These are phyloP conservation scores for Larix kaempferi DNA, from an alignment of 75 land plant genomes.

Conservation along the genomic window DNA sequence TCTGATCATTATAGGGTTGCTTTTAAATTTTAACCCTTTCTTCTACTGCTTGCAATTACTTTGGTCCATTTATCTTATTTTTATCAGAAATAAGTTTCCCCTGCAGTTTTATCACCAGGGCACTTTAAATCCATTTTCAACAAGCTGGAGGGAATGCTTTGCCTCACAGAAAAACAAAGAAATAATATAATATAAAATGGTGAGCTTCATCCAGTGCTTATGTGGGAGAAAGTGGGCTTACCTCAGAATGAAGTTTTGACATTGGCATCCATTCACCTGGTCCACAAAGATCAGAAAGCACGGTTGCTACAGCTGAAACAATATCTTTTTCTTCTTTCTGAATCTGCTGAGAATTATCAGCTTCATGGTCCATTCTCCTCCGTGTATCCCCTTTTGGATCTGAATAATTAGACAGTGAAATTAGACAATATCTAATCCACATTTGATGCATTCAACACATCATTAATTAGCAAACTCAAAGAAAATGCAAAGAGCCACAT, in stretches of 20 bases:
- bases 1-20: too few relatives aligned
- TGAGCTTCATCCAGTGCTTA: background rate
- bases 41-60: too few relatives aligned
- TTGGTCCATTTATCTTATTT: background rate
- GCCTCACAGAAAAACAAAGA: background rate
- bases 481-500: too few relatives aligned
- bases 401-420: background rate
- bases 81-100: background rate
- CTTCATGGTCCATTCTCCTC: constrained; percentile 52
- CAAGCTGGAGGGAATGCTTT: background rate
- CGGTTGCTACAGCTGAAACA: constrained; percentile 83
- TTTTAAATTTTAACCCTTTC: too few relatives aligned
- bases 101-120: background rate
- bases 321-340: constrained; percentile 92
- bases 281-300: constrained; percentile 93
- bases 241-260: constrained; percentile 82
- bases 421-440: too few relatives aligned
- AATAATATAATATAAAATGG: background rate
- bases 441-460: too few relatives aligned
- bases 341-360: constrained; percentile 61
- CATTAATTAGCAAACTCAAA: too few relatives aligned
- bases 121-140: background rate
- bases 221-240: constrained; percentile 10
- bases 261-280: constrained; percentile 99
- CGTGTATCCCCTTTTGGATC: constrained; percentile 53